Base-by-base conservation (phyloP, 768 basidiomycete genomes). In the Tephrocybe sp. region DNA sequence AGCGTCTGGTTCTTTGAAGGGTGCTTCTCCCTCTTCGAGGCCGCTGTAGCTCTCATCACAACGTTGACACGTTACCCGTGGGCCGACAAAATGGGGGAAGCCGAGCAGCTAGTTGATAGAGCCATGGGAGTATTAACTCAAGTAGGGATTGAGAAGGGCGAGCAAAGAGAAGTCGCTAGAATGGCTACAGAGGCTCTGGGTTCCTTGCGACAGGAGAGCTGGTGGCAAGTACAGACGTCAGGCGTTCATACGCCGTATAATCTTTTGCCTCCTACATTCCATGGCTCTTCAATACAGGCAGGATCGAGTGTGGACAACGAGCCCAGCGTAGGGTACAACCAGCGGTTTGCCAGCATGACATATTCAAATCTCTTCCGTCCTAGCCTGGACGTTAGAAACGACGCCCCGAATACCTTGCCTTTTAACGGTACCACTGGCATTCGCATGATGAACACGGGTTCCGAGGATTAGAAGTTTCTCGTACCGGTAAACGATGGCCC, bases 11-110 rank as follows among this genome's bases (percentile, higher is more conserved):
- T 68, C 47, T 76, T 75, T 54, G 70, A 70, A 52, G 74, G 73
- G 4, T 76, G 72, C 52, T 71, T 73, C 58, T 71, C 73, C 7
- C 64, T 78, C 10, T 74, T 77, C 54, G 78, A 80, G 59, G 76
- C 73, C 24, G 69, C 74, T 14, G 70, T 80, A 47, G 73, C 73
- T 50, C 70, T 80, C 18, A 64, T 73, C 30, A 73, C 73, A 20
- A 72, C 69, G 11, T 57, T 75, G 45, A 64, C 73, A 14, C 73
- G 73, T 46, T 64, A 65, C 37, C 71, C 73, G 36, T 71, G 69
- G 59, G 65, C 70, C 40, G 68, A 68, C 40, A 68, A 70, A 58
- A 62, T 66, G 25, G 53, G 50, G 2, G 75, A 75, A 48, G 70
- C 73, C 36, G 71, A 72, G 21, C 57, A 54, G 33, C 62, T 73